Percentiles rank a stretch among this genome's conserved stretches.
phyloP scores from a whole-genome alignment of 1,284 basidiomycete species.

The Pisolithus thermaeus region DNA sequence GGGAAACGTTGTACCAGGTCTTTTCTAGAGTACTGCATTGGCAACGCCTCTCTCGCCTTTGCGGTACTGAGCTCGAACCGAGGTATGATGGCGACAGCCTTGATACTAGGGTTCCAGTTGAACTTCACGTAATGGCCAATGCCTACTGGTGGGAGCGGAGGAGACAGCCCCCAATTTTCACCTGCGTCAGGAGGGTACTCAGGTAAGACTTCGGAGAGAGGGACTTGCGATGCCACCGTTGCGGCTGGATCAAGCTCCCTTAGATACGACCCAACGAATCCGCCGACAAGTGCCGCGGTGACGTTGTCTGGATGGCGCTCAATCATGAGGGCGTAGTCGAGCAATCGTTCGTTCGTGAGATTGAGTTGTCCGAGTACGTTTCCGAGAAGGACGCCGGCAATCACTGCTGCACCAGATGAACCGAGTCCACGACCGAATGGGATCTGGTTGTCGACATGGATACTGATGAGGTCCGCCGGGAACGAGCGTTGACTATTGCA shows the following conservation, averaged over 20 bases:
- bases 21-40: slow-evolving; percentile 78
- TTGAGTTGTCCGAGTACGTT: slow-evolving; percentile 75
- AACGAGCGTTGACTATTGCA: slow-evolving; percentile 75
- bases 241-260: slow-evolving; percentile 81
- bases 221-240: slow-evolving; percentile 79
- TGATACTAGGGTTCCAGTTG: slow-evolving; percentile 82
- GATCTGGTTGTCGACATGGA: slow-evolving; percentile 89
- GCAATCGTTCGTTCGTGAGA: slow-evolving; percentile 67
- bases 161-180: slow-evolving; percentile 84
- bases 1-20: slow-evolving; percentile 61
- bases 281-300: slow-evolving; percentile 93
- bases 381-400: slow-evolving; percentile 91
- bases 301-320: slow-evolving; percentile 99
- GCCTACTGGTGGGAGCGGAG: slow-evolving; percentile 82
- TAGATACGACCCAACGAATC: slow-evolving; percentile 97
- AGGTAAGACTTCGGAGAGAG: slow-evolving; percentile 93
- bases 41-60: slow-evolving; percentile 87
- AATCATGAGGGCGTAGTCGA: slow-evolving; percentile 99
- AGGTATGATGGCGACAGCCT: slow-evolving; percentile 93
- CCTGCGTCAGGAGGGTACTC: slow-evolving; percentile 94
- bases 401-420: slow-evolving; percentile 96
- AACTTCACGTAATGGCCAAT: slow-evolving; percentile 97
- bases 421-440: slow-evolving; percentile 97
- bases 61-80: slow-evolving; percentile 96
- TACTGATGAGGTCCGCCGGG: slow-evolving; percentile 60